phyloP scores from a whole-genome alignment of 2,329 filamentous ascomycete genomes.

The Aspergillaceae sp. region DNA sequence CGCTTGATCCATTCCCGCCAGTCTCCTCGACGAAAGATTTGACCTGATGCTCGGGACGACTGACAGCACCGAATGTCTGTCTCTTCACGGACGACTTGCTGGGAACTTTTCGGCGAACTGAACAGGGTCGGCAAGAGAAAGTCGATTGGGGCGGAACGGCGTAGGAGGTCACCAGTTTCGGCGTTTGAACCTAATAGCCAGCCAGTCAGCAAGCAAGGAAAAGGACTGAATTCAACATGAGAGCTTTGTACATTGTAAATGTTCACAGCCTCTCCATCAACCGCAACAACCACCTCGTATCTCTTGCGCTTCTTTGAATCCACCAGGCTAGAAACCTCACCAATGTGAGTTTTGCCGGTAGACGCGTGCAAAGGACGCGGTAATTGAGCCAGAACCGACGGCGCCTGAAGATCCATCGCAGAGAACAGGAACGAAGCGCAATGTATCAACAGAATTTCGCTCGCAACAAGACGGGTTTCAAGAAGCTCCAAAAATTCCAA shows the following conservation, averaged over 20 bases:
- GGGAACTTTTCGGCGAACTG: slow-evolving; percentile 45
- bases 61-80: slow-evolving; percentile 49
- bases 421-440: background rate
- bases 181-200: slow-evolving; percentile 44
- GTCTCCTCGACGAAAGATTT: slow-evolving; percentile 48
- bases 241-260: slow-evolving; percentile 50
- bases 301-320: slow-evolving; percentile 53
- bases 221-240: too few species aligned
- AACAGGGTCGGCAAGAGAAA: slow-evolving; percentile 51
- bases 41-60: slow-evolving; percentile 42
- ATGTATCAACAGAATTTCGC: too few species aligned
- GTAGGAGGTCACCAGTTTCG: slow-evolving; percentile 53
- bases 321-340: slow-evolving; percentile 45
- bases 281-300: slow-evolving; percentile 51
- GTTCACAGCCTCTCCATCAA: slow-evolving; percentile 54
- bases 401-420: slow-evolving; percentile 37
- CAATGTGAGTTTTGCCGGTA: slow-evolving; percentile 33
- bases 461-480: background rate
- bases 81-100: slow-evolving; percentile 39
- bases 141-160: slow-evolving; percentile 52
- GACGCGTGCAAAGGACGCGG: slow-evolving; percentile 35
- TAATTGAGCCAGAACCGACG: slow-evolving; percentile 38
- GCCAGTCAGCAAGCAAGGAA: too few species aligned
- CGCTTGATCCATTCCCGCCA: slow-evolving; percentile 21
- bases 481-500: slow-evolving; percentile 8